Evolutionary conservation across 2,329 filamentous ascomycete species (phyloP).

Genomic region (Spiromastix sp.): DNA sequence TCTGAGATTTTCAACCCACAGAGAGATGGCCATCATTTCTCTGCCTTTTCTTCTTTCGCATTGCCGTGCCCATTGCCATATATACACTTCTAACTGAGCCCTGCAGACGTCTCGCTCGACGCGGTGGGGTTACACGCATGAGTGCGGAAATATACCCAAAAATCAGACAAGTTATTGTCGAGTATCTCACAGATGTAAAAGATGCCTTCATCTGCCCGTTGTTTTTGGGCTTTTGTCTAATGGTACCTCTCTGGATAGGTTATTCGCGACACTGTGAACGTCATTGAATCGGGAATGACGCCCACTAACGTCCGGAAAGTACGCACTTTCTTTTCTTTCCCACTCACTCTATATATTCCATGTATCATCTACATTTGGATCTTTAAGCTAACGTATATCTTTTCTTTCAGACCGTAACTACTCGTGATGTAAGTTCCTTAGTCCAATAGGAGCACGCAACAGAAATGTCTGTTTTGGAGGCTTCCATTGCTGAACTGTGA

Average conservation of each 20-base stretch:
- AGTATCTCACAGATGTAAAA: constrained; percentile 16
- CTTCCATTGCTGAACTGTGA: neutral
- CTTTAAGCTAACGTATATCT: neutral
- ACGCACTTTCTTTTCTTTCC: neutral
- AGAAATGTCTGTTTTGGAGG: neutral
- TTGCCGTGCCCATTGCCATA: neutral
- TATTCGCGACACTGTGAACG: neutral
- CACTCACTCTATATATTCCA: neutral
- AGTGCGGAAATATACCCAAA: constrained; percentile 20
- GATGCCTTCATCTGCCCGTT: neutral
- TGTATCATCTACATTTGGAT: too few relatives aligned
- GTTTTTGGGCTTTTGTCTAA: neutral
- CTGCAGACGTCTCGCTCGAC: constrained; percentile 25
- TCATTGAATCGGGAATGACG: neutral
- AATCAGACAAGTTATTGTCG: constrained; percentile 14
- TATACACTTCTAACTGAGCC: neutral
- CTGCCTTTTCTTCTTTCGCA: constrained; percentile 6
- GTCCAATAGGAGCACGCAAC: neutral
- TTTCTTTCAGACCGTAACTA: constrained; percentile 11
- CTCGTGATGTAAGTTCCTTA: constrained; percentile 11
- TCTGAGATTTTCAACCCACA: too few relatives aligned
- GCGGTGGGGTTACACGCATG: constrained; percentile 24
- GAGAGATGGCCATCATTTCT: constrained; percentile 9
- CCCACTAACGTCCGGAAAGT: neutral
- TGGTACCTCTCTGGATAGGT: neutral